Conservation (phyloP, 2,329 filamentous ascomycete species). For the Alternaria hordeiaustralica region DNA sequence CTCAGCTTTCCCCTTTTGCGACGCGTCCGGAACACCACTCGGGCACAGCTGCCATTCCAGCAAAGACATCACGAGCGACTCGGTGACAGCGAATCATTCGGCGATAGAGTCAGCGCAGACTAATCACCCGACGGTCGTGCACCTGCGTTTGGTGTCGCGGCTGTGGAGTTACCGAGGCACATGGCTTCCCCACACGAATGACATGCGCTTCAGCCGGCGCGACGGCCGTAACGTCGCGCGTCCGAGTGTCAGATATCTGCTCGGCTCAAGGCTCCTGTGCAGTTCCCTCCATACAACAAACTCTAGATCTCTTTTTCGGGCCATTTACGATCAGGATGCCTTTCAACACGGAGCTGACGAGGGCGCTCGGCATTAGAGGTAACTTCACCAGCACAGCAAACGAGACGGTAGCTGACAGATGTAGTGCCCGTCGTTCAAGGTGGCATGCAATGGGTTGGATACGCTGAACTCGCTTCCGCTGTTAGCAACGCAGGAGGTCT, state of each 20-base stretch:
- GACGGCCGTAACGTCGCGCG: conserved; percentile 14
- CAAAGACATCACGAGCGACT: neutral
- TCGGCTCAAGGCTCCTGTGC: neutral
- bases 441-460: conserved; percentile 87
- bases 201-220: conserved; percentile 20
- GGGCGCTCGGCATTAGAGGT: conserved; percentile 64
- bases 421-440: conserved; percentile 82
- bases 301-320: neutral
- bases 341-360: conserved; percentile 69
- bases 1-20: neutral
- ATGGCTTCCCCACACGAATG: conserved; percentile 34
- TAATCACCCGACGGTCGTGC: conserved; percentile 13
- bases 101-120: neutral
- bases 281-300: neutral
- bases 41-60: neutral
- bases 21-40: neutral
- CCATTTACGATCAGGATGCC: conserved; percentile 55
- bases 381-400: conserved; percentile 1
- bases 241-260: conserved; percentile 12
- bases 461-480: conserved; percentile 77
- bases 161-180: conserved; percentile 36
- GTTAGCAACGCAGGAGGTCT: conserved; percentile 74
- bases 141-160: conserved; percentile 19
- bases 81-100: conserved; percentile 18
- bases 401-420: conserved; percentile 51